These are phyloP conservation scores for Pachysandra terminalis DNA, from an alignment of 164 flowering plant genomes.

Conservation along the genomic window DNA sequence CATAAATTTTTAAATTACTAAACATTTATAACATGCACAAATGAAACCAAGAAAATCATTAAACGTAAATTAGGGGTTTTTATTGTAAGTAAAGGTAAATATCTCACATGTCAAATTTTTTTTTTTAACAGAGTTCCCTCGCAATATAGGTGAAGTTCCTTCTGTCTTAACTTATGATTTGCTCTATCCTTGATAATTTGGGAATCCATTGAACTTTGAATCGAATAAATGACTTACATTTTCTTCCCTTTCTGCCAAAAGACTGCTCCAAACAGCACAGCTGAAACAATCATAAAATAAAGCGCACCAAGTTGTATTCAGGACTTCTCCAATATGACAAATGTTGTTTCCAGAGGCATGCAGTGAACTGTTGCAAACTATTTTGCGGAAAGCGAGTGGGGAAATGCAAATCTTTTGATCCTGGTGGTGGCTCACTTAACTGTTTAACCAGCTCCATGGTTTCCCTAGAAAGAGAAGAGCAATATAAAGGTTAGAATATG, in stretches of 20 bases:
- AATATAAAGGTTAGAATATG: too few species aligned
- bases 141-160: neutral
- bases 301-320: conserved; percentile 31
- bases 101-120: neutral
- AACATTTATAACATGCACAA: too few species aligned
- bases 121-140: too few species aligned
- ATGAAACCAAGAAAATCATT: too few species aligned
- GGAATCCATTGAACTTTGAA: neutral
- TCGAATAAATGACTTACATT: conserved; percentile 26
- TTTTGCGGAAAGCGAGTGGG: conserved; percentile 37
- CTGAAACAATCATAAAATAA: conserved; percentile 18
- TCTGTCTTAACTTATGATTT: neutral
- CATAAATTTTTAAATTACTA: too few species aligned
- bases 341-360: conserved; percentile 53
- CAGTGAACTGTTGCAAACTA: conserved; percentile 37
- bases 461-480: conserved; percentile 11
- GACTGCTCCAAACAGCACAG: conserved; percentile 29
- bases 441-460: conserved; percentile 25
- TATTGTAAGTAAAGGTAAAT: neutral
- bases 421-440: conserved; percentile 32
- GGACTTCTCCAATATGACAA: conserved; percentile 49
- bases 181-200: too few species aligned
- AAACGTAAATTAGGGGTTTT: neutral
- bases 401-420: conserved; percentile 40
- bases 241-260: conserved; percentile 43